Evolutionary conservation across 306 rosid genomes (phyloP).

Genomic region (Trifolium fragiferum): DNA sequence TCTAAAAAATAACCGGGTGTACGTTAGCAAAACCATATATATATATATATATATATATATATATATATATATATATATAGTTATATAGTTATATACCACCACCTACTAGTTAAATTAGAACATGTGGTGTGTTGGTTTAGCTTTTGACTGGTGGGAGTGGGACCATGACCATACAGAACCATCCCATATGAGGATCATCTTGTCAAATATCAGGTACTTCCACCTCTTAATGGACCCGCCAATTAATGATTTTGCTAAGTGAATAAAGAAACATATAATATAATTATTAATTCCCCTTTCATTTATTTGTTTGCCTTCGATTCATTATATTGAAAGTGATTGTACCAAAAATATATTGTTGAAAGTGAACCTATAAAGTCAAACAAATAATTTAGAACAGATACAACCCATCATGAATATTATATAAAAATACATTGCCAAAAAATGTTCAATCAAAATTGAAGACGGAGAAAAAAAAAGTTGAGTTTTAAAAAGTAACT

Average conservation of each 20-base stretch:
- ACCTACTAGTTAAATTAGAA: conserved; percentile 62
- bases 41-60: too few relatives aligned
- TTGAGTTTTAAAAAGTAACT: conserved; percentile 7
- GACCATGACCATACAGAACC: conserved; percentile 71
- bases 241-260: conserved; percentile 36
- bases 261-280: conserved; percentile 11
- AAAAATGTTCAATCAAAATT: too few relatives aligned
- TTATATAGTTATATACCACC: too few relatives aligned
- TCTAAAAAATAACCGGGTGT: too few relatives aligned
- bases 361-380: conserved; percentile 33
- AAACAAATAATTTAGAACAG: conserved; percentile 26
- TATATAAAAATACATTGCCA: too few relatives aligned
- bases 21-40: too few relatives aligned
- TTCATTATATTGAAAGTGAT: conserved; percentile 35
- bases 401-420: conserved; percentile 16
- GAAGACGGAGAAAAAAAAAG: not conserved
- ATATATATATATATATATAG: too few relatives aligned
- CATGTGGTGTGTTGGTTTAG: conserved; percentile 79
- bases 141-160: conserved; percentile 82
- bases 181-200: conserved; percentile 51
- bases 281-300: not conserved
- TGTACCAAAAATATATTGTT: conserved; percentile 18
- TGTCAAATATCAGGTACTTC: conserved; percentile 62
- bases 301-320: not conserved
- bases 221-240: conserved; percentile 63